phyloP scores from a whole-genome alignment of 371 early-diverging fungal species.

The Mortierella sp. region DNA sequence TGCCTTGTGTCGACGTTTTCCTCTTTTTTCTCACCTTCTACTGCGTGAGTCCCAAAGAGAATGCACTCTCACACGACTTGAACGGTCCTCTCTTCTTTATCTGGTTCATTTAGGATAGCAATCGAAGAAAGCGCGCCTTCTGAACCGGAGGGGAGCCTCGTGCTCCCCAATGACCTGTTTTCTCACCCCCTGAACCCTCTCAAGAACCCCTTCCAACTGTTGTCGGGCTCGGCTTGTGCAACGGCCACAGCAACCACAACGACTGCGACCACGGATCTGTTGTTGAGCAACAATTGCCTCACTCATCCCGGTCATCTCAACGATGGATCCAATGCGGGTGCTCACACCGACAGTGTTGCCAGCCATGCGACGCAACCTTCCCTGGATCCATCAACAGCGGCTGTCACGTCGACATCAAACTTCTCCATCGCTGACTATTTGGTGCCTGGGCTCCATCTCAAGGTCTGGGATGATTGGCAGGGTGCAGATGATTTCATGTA shows the following conservation, averaged over 20 bases:
- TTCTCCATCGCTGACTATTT: slow-evolving; percentile 51
- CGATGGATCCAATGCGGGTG: not conserved
- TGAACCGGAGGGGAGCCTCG: slow-evolving; percentile 48
- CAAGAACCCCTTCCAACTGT: slow-evolving; percentile 18
- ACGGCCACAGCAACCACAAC: slow-evolving; percentile 4
- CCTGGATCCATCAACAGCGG: too few species aligned
- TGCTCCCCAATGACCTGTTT: slow-evolving; percentile 31
- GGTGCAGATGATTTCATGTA: slow-evolving; percentile 45
- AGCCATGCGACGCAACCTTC: too few species aligned
- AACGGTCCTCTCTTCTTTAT: not conserved
- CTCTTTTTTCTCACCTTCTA: slow-evolving; percentile 1
- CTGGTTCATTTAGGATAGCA: slow-evolving; percentile 30
- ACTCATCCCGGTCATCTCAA: not conserved
- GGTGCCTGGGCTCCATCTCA: slow-evolving; percentile 48
- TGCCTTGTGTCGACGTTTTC: not conserved
- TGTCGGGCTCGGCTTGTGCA: not conserved
- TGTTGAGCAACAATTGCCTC: not conserved
- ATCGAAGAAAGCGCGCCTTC: slow-evolving; percentile 47
- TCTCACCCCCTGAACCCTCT: slow-evolving; percentile 21
- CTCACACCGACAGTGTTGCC: not conserved
- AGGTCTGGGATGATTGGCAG: slow-evolving; percentile 53
- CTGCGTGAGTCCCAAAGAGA: not conserved
- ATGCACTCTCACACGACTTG: not conserved
- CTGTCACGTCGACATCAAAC: not conserved
- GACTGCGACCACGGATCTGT: not conserved